A percentile compares a stretch with the other conserved stretches of the same genome.
Evolutionary conservation across 164 flowering plant genomes (phyloP).

Genomic region (Amborella trichopoda): DNA sequence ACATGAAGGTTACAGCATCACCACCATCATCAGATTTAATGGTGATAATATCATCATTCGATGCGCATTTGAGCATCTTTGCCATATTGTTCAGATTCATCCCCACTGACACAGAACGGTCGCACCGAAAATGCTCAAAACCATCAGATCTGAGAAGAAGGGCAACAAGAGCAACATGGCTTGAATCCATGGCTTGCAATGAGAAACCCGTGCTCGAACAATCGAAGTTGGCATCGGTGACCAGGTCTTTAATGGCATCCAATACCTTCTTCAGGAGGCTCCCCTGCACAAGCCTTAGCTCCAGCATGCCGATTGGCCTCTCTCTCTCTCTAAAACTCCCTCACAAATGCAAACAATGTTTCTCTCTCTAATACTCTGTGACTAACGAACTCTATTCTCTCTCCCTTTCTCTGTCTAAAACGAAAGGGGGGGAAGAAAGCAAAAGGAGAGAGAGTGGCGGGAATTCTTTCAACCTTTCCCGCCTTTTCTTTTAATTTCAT

Average conservation of each 20-base stretch:
- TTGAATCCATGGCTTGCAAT: constrained; percentile 49
- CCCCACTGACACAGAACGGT: constrained; percentile 39
- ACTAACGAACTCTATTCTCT: too few species aligned
- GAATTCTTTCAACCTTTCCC: too few species aligned
- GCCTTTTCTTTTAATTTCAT: too few species aligned
- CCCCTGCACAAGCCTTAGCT: constrained; percentile 38
- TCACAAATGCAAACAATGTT: too few species aligned
- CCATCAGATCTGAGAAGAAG: constrained; percentile 45
- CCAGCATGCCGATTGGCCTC: constrained; percentile 35
- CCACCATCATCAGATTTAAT: constrained; percentile 39
- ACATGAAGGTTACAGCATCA: constrained; percentile 38
- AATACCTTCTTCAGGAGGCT: constrained; percentile 38
- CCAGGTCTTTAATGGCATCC: constrained; percentile 37
- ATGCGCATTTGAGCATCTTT: constrained; percentile 38
- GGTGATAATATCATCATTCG: constrained; percentile 39
- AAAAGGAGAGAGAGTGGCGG: not conserved
- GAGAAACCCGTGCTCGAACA: constrained; percentile 49
- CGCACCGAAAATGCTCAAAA: constrained; percentile 46
- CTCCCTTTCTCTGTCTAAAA: not conserved
- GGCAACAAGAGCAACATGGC: constrained; percentile 44
- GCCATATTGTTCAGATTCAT: constrained; percentile 42
- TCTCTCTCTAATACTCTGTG: too few species aligned
- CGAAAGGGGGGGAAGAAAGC: not conserved
- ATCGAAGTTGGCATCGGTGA: constrained; percentile 46
- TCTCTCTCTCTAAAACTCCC: too few species aligned